These are phyloP conservation scores for Termitomyces sp. DNA, from an alignment of 768 basidiomycete genomes.

Conservation along the genomic window DNA sequence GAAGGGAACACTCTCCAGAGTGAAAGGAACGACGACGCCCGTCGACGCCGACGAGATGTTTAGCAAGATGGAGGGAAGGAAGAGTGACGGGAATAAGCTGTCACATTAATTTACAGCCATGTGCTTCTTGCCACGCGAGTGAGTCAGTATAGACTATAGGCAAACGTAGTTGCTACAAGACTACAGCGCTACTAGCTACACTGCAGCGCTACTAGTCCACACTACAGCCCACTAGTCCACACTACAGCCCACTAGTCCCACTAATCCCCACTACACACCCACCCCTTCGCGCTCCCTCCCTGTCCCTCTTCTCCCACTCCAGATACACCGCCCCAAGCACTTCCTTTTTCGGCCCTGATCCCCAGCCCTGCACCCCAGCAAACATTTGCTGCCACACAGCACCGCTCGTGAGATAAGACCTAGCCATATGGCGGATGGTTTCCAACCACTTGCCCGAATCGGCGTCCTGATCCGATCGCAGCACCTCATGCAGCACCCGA, in stretches of 20 bases:
- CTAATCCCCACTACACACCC: too few relatives aligned
- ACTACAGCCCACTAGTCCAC: too few relatives aligned
- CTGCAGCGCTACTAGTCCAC: too few relatives aligned
- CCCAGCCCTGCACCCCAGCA: constrained; percentile 16
- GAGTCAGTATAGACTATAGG: too few relatives aligned
- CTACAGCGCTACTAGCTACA: too few relatives aligned
- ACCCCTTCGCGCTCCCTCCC: not conserved
- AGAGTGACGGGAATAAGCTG: constrained; percentile 19
- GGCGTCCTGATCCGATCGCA: constrained; percentile 24
- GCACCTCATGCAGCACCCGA: constrained; percentile 21
- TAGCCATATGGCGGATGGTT: constrained; percentile 34
- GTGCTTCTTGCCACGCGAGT: constrained; percentile 8
- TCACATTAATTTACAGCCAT: constrained; percentile 13
- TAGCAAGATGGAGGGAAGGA: not conserved
- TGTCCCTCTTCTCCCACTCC: not conserved
- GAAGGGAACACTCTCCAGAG: constrained; percentile 6
- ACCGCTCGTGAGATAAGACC: constrained; percentile 34
- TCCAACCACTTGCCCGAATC: constrained; percentile 18
- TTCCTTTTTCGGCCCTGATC: not conserved
- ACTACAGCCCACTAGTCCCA: not conserved
- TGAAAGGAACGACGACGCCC: constrained; percentile 22
- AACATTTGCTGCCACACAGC: constrained; percentile 41
- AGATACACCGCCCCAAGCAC: not conserved
- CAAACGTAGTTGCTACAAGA: too few relatives aligned
- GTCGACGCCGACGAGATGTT: constrained; percentile 18